phyloP scores from a whole-genome alignment of 495 filamentous ascomycete genomes.

The Neurospora sp. region DNA sequence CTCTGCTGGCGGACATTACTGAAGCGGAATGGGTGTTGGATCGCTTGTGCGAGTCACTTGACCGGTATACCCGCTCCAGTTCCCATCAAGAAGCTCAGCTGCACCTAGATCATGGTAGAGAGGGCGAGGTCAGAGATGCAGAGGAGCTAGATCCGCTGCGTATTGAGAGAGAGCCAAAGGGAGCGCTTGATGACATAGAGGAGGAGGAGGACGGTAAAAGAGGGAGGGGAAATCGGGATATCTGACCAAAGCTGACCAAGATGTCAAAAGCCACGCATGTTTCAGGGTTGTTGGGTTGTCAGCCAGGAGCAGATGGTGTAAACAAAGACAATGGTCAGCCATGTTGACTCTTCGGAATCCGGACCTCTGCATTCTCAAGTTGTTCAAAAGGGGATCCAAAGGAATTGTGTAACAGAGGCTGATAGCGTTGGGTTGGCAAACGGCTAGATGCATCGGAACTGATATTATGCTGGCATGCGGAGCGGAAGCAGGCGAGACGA shows the following conservation, averaged over 20 bases:
- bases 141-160: neutral
- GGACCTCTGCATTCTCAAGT: neutral
- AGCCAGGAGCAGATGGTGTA: neutral
- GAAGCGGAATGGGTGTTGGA: constrained; percentile 54
- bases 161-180: neutral
- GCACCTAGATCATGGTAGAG: neutral
- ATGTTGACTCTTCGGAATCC: neutral
- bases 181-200: neutral
- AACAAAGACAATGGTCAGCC: neutral
- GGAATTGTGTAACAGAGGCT: neutral
- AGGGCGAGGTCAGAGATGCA: neutral
- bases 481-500: neutral
- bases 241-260: neutral
- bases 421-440: neutral
- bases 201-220: neutral
- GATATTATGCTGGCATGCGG: neutral
- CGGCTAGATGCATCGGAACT: neutral
- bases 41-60: constrained; percentile 43
- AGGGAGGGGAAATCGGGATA: neutral
- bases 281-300: neutral
- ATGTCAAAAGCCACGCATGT: neutral
- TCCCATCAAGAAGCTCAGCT: neutral
- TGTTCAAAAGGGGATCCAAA: neutral
- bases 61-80: constrained; percentile 21
- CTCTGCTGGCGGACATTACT: constrained; percentile 50